These are phyloP conservation scores for Cajanus cajan DNA, from an alignment of 306 rosid genomes.

Conservation along the genomic window DNA sequence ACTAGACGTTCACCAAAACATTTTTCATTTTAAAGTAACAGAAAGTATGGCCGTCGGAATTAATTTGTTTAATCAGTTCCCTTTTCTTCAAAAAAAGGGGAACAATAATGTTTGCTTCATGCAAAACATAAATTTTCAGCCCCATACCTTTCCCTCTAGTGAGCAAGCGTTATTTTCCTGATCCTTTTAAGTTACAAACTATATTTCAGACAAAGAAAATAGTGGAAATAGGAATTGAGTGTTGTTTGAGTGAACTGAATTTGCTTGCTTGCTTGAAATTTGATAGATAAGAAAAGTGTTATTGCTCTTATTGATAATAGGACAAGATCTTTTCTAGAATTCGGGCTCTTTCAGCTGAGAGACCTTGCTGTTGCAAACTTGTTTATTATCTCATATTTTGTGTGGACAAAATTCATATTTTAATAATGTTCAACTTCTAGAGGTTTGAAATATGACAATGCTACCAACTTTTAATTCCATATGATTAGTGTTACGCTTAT, in stretches of 20 bases:
- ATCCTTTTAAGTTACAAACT: background rate
- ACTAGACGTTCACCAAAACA: background rate
- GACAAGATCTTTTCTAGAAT: background rate
- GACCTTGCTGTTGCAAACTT: background rate
- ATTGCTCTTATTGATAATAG: background rate
- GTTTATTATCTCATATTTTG: background rate
- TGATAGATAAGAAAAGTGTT: background rate
- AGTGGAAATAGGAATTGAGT: background rate
- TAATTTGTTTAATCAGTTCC: background rate
- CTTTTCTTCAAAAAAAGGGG: background rate
- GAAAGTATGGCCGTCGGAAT: background rate
- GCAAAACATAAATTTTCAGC: background rate
- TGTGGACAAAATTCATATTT: background rate
- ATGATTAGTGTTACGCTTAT: conserved; percentile 3
- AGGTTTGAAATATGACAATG: background rate
- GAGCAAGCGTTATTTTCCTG: background rate
- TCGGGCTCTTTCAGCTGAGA: background rate
- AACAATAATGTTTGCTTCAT: background rate
- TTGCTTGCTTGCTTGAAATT: background rate
- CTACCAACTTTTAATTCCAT: background rate
- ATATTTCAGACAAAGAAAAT: background rate
- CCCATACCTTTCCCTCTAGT: background rate
- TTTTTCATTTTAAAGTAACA: background rate
- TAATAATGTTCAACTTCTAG: background rate
- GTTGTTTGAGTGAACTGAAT: background rate